Evolutionary conservation across 768 basidiomycete genomes (phyloP).

Genomic region (Mycena pura): DNA sequence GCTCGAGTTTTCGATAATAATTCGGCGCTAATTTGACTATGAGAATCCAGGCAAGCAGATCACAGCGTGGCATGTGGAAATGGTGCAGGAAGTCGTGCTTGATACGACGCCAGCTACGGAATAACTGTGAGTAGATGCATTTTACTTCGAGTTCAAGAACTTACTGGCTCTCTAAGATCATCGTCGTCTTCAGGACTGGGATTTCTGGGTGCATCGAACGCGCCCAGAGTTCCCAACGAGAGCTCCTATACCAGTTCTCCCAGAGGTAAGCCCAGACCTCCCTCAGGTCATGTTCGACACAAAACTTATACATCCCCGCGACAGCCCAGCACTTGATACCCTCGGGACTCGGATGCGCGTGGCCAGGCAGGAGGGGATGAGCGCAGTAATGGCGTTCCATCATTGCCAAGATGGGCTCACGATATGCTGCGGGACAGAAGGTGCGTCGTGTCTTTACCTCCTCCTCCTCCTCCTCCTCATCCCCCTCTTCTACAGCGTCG

Average conservation of each 20-base stretch:
- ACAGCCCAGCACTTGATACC: conserved; percentile 28
- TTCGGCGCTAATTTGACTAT: conserved; percentile 36
- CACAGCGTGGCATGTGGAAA: conserved; percentile 36
- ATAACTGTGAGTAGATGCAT: conserved; percentile 6
- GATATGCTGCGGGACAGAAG: conserved; percentile 16
- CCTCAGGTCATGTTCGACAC: conserved; percentile 21
- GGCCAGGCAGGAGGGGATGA: conserved; percentile 14
- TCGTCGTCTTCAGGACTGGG: conserved; percentile 33
- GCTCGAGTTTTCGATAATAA: conserved; percentile 33
- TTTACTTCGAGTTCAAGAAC: conserved; percentile 8
- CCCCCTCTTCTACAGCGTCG: background rate
- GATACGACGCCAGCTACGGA: conserved; percentile 38
- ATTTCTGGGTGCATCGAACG: conserved; percentile 24
- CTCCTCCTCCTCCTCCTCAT: background rate
- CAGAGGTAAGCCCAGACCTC: conserved; percentile 34
- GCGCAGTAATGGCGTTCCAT: conserved; percentile 18
- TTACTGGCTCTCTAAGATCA: conserved; percentile 37
- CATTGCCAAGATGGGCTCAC: conserved; percentile 7
- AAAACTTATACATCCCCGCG: conserved; percentile 28
- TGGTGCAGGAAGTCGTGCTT: conserved; percentile 42
- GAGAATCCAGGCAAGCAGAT: conserved; percentile 39
- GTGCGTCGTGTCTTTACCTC: conserved; percentile 4
- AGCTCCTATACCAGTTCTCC: conserved; percentile 35
- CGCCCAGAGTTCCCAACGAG: conserved; percentile 36
- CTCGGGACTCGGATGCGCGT: conserved; percentile 1